phyloP scores from a whole-genome alignment of 306 rosid genomes.

The Dicorynia guianensis region DNA sequence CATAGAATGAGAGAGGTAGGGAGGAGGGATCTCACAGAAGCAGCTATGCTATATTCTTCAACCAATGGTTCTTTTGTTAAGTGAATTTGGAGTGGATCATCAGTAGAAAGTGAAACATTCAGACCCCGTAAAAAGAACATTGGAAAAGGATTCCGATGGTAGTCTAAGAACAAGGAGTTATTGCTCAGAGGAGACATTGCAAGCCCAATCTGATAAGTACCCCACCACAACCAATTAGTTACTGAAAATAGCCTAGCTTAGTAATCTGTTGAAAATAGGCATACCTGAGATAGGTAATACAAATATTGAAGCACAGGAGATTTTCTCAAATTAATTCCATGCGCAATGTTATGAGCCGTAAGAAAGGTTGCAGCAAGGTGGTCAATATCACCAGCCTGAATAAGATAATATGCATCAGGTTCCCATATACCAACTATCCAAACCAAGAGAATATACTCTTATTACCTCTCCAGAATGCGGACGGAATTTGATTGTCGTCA shows the following conservation, averaged over 20 bases:
- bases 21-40: slow-evolving; percentile 79
- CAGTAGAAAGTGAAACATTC: slow-evolving; percentile 97
- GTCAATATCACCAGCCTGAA: slow-evolving; percentile 83
- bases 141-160: slow-evolving; percentile 96
- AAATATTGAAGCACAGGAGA: slow-evolving; percentile 78
- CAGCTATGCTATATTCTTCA: slow-evolving; percentile 98
- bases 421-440: slow-evolving; percentile 11
- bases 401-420: slow-evolving; percentile 38
- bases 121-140: slow-evolving; percentile 90
- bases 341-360: slow-evolving; percentile 67
- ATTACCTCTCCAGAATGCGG: slow-evolving; percentile 98
- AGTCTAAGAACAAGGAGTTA: slow-evolving; percentile 92
- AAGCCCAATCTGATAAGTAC: slow-evolving; percentile 75
- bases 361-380: slow-evolving; percentile 86
- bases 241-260: slow-evolving; percentile 32
- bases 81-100: slow-evolving; percentile 99
- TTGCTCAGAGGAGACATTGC: slow-evolving; percentile 99
- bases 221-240: slow-evolving; percentile 16
- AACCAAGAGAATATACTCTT: slow-evolving; percentile 28
- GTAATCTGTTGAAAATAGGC: slow-evolving; percentile 27
- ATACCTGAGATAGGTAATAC: slow-evolving; percentile 84
- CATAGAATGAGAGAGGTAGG: neutral
- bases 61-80: slow-evolving; percentile 97
- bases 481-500: slow-evolving; percentile 96
- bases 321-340: slow-evolving; percentile 77